Base-by-base conservation (phyloP, 345 rosid genomes). In the Brassica nigra region DNA sequence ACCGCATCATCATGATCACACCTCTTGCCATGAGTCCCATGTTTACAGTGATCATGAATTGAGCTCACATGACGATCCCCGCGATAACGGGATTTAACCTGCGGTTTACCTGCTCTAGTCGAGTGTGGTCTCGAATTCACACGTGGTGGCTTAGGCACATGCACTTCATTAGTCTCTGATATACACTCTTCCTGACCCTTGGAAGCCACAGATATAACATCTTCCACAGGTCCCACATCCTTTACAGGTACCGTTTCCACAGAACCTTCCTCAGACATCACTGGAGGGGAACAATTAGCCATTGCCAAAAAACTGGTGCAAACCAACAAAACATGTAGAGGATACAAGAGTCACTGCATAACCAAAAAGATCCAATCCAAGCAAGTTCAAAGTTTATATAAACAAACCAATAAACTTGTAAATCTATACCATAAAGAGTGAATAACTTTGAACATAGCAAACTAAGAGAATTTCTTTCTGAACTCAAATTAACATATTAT, bases 11-110 rank as follows among this genome's bases (percentile, higher is more conserved):
- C 66, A 12, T 27, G 33, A 52, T 54, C 85, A 83, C 67, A 83
- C 30, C 44, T 49, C 55, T 49, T 49, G 16, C 15, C 55, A 49
- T 49, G 78, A 71, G 34, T 77, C 47, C 75, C 94, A 34, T 80
- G 88, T 81, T 94, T 94, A 82, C 98, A 94, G 58, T 79, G 64
- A 78, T 94, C 97, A 85, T 92, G 98, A 79, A 85, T 89, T 15
- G 98, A 92, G 69, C 85, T 84, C 58, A 83, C 75, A 16, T 85
- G 84, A 83, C 65, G 68, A 42, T 87, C 68, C 37, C 85, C 86
- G n/a, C 88, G 93, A 76, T 92, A 94, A 36, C 90, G 91, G 0
- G 97, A 91, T 70, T 70, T 49, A 79, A 83, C 79, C 18, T 76
- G 80, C 62, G 66, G 73, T 66, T 80, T 84, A 30, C 77, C 71